Conservation (phyloP, 352 stramenopile genomes). For the Pythium phragmiticola region DNA sequence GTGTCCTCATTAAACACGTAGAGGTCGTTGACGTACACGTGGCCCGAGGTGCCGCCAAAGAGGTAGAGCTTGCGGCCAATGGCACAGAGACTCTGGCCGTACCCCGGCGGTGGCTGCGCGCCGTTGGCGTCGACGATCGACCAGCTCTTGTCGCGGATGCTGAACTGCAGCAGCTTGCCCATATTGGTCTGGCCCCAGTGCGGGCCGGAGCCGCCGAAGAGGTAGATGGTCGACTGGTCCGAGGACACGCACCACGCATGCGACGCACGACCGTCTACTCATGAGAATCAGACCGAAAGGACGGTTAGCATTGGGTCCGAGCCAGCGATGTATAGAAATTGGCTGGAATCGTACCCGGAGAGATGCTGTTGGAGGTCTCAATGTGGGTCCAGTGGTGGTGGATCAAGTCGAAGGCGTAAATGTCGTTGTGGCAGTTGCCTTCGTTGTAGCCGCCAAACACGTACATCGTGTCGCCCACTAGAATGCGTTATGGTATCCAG, state of each 20-base stretch:
- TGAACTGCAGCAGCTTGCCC: conserved; percentile 82
- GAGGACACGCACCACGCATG: conserved; percentile 75
- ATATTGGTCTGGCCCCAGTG: conserved; percentile 88
- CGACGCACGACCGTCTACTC: conserved; percentile 61
- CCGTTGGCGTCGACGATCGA: conserved; percentile 72
- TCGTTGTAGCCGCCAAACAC: conserved; percentile 86
- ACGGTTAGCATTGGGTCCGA: background rate
- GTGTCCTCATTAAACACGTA: conserved; percentile 80
- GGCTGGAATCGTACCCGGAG: conserved; percentile 37
- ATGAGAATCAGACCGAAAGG: background rate
- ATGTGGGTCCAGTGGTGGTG: conserved; percentile 79
- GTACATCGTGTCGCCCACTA: conserved; percentile 79
- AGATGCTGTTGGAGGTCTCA: conserved; percentile 71
- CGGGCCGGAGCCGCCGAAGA: conserved; percentile 73
- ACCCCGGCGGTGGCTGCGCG: conserved; percentile 63
- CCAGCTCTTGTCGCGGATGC: conserved; percentile 76
- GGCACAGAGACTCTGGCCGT: conserved; percentile 72
- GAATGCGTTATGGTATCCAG: background rate
- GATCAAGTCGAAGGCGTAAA: conserved; percentile 80
- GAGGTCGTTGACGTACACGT: conserved; percentile 84
- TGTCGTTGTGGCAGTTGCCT: conserved; percentile 84
- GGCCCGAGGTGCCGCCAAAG: conserved; percentile 76
- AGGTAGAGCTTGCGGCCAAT: conserved; percentile 83
- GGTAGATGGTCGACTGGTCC: conserved; percentile 75
- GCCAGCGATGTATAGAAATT: background rate